Evolutionary conservation across 2,329 filamentous ascomycete genomes (phyloP), one percentile per base, ranked within the genome.

Genomic region (Xylaria sp.): DNA sequence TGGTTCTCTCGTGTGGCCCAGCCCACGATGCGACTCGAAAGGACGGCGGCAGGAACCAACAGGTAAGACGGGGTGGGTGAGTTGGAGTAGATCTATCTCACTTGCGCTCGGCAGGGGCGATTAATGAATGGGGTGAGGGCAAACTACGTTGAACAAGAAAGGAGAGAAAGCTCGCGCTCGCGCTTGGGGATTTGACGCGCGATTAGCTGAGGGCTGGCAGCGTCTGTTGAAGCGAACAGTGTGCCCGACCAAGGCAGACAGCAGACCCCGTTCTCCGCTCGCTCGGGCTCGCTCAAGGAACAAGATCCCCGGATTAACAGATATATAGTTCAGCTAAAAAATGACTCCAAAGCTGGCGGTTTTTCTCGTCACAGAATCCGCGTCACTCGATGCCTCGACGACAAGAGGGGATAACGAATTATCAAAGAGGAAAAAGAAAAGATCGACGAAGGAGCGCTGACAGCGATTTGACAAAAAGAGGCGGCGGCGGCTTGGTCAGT

Each of bases 181-280:
- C 80, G 80, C 80, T 81, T 82, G 78, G 73, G 73, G 69, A 73
- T 72, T 82, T 82, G 77, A 81, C 81, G 81, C 81, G 81, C 81
- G 81, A 82, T 83, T 82, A 82, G 72, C 57, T 61, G 65, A 69
- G 60, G 64, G 67, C 76, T 81, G 79, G 65, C 76, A 80, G 79
- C 80, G 80, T 76, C 78, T 81, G 80, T 76, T 73, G 74, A 74
- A 77, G 75, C 69, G 72, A 72, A 73, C 64, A 70, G 72, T 63
- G 67, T 73, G 57, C 59, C 65, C 66, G 64, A 66, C 58, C 67
- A 66, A 65, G 63, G 65, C 69, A 61, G 52, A 58, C 58, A n/a
- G n/a, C 68, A 59, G 56, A 55, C 59, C 53, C 53, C 58, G 53
- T 68, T 65, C 63, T 67, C 64, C 64, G 69, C 66, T 57, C 61